These are phyloP conservation scores for Areca catechu DNA, from an alignment of 176 grass and related monocot species.

Conservation along the genomic window DNA sequence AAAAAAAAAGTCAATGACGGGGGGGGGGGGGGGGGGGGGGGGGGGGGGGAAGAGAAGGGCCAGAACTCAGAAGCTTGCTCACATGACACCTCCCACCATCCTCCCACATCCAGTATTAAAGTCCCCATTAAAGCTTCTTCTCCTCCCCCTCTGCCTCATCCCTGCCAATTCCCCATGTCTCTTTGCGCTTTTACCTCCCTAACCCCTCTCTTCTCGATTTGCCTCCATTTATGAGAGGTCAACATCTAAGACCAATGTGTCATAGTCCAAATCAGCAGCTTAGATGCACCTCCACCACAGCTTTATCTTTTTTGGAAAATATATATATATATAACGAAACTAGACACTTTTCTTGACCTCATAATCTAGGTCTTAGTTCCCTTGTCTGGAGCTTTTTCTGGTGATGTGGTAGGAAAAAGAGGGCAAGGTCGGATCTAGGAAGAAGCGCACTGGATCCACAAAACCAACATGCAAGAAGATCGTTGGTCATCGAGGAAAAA, in stretches of 20 bases:
- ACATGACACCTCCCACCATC: slow-evolving; percentile 20
- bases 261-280: background rate
- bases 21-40: too few relatives aligned
- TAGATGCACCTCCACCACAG: background rate
- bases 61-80: background rate
- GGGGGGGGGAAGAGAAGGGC: too few relatives aligned
- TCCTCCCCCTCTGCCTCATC: slow-evolving; percentile 28
- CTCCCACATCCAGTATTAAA: slow-evolving; percentile 39
- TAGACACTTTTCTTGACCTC: background rate
- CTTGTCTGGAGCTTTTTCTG: background rate
- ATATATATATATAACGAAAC: too few relatives aligned
- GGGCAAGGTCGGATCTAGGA: too few relatives aligned
- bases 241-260: slow-evolving; percentile 33
- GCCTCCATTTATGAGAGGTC: slow-evolving; percentile 41
- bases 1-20: background rate
- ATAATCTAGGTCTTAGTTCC: background rate
- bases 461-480: background rate
- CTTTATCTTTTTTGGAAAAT: background rate
- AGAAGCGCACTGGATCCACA: too few relatives aligned
- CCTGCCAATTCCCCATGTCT: slow-evolving; percentile 21
- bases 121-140: slow-evolving; percentile 50
- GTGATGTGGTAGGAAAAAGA: background rate
- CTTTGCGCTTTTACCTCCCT: slow-evolving; percentile 2
- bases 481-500: background rate
- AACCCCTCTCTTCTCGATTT: background rate